Conservation (phyloP, 1,284 basidiomycete genomes). For the Testicularia cyperi region DNA sequence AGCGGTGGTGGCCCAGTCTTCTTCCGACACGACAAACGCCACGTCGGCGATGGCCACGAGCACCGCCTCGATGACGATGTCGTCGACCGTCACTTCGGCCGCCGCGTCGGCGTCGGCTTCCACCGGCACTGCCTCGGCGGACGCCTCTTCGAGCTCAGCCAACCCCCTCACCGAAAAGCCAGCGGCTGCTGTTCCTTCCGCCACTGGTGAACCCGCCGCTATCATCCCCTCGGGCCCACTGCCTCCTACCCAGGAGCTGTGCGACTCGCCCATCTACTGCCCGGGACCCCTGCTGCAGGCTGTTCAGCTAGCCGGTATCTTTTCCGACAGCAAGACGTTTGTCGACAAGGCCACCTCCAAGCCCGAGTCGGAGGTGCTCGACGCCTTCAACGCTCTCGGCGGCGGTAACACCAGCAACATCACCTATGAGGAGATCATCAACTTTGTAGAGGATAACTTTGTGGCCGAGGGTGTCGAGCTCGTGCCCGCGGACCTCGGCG, state of each 20-base stretch:
- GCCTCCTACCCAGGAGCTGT: conserved; percentile 34
- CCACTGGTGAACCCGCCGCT: conserved; percentile 10
- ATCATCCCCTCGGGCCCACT: conserved; percentile 23
- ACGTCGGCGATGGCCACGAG: not conserved
- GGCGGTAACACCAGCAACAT: conserved; percentile 64
- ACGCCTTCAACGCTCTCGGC: conserved; percentile 69
- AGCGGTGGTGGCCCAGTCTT: conserved; percentile 21
- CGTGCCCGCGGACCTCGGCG: conserved; percentile 66
- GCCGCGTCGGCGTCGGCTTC: conserved; percentile 3
- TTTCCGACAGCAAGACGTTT: conserved; percentile 81
- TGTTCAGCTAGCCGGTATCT: conserved; percentile 76
- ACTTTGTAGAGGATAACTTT: conserved; percentile 77
- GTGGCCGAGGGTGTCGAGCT: conserved; percentile 82
- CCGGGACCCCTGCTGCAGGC: conserved; percentile 62
- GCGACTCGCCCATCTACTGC: conserved; percentile 51
- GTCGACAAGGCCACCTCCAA: conserved; percentile 68
- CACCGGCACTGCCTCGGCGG: conserved; percentile 2
- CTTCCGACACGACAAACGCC: not conserved
- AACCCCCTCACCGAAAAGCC: conserved; percentile 28
- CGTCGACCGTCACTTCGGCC: not conserved
- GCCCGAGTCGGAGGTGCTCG: conserved; percentile 68
- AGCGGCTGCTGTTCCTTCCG: conserved; percentile 30
- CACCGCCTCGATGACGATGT: not conserved
- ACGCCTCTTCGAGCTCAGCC: conserved; percentile 11
- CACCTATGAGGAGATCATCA: conserved; percentile 63